Base-by-base conservation (phyloP, 2,329 filamentous ascomycete genomes). In the Lasiodiplodia sp. region DNA sequence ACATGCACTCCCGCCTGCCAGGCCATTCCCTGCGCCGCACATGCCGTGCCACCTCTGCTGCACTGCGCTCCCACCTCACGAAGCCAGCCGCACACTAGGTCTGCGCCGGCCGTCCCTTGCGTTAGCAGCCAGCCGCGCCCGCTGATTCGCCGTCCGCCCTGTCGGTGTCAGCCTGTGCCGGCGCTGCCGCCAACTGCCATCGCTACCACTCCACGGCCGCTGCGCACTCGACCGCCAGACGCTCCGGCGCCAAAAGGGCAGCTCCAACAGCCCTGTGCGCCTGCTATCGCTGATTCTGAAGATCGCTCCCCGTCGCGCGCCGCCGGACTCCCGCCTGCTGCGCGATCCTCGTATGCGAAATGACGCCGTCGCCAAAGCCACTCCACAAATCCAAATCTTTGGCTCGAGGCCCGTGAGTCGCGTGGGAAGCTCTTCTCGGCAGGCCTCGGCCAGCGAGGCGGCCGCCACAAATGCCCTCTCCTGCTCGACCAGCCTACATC, bases 281-380 rank as follows among this genome's bases (percentile, higher is more conserved):
- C 28, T 28, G 28, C 28, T 28, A 28, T 28, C 16, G 40, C 38
- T 28, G 37, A 6, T 31, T 12, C 18, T 25, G 40, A 44, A 16
- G 31, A 44, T 44, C 21, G 37, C 34, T 56, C 25, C 25, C 25
- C 52, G 52, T 31, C 21, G 56, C 10, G 40, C 40, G 23, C 38
- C 18, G 14, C 57, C 58, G 58, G 21, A 49, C 25, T 25, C 40
- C 25, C 8, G 8, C 23, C 10, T 16, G 40, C 31, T 3, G 16
- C 56, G 38, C 56, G 56, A 60, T 60, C 56, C 58, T 62, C 58
- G 58, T 51, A 62, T 49, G 58, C 58, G 58, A 62, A 62, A 62
- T 62, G 58, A 62, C 40, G 58, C 58, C 58, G 58, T 28, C 58
- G 37, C 58, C 58, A 51, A 28, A 56, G 31, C 51, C 51, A 53